Percentiles rank a stretch among this genome's conserved stretches.
Conservation (phyloP, 176 grass and related monocot species). For the Juncus effusus region DNA sequence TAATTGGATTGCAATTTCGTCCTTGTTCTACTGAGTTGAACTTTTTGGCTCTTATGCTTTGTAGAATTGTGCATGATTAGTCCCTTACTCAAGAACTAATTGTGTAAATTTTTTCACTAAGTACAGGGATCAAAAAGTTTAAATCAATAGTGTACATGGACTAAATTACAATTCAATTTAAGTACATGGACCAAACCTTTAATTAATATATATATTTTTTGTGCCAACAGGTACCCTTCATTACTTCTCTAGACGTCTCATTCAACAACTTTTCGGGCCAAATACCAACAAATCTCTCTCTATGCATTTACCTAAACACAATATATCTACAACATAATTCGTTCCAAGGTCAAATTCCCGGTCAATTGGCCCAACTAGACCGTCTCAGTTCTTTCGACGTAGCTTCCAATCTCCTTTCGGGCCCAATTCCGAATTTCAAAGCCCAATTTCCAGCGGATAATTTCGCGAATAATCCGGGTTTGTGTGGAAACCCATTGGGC, state of each 20-base stretch:
- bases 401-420: constrained; percentile 38
- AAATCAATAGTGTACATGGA: no score
- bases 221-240: constrained; percentile 26
- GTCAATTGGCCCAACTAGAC: constrained; percentile 30
- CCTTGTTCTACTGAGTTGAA: no score
- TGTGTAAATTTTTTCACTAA: no score
- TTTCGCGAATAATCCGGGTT: constrained; percentile 21
- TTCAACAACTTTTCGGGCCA: constrained; percentile 48
- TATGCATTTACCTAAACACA: constrained; percentile 48
- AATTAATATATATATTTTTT: constrained; percentile 1
- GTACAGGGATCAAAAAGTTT: no score
- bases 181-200: no score
- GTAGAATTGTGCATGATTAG: no score
- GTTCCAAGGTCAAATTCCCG: constrained; percentile 46
- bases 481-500: constrained; percentile 31
- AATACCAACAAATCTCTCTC: constrained; percentile 43
- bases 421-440: constrained; percentile 14
- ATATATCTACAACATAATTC: constrained; percentile 74
- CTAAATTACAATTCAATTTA: no score
- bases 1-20: no score
- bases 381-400: constrained; percentile 38
- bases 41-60: no score
- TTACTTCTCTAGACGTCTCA: constrained; percentile 66
- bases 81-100: no score
- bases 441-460: background rate